Evolutionary conservation across 2,329 filamentous ascomycete species (phyloP), one percentile per base, ranked within the genome.

Genomic region (Trichoderma hamatum): DNA sequence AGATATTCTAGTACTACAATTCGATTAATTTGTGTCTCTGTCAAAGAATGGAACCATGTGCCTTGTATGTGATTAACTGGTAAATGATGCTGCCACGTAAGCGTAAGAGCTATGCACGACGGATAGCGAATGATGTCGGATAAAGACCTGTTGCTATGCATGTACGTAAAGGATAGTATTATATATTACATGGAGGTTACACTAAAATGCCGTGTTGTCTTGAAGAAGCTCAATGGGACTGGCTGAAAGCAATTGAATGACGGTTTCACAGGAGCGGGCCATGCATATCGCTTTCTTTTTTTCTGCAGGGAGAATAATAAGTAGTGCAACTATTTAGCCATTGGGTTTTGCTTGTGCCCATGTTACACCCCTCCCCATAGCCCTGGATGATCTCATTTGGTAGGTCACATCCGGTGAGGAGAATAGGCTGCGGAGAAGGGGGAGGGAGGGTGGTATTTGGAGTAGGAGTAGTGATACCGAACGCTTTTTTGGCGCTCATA

Each of bases 1-100:
- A 66, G 63, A 66, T 66, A 66, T 26, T 58, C 63, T 49, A 66
- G 63, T 66, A 66, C 52, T 66, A 66, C 63, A 66, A 66, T 43
- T 56, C 39, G 52, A 58, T 49, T 58, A 66, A 58, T 66, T 26
- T 43, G 52, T 39, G 49, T 55, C 63, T 66, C 63, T 66, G 63
- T 66, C 63, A 58, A 56, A 58, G 6, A 28, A 65, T 5, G 7
- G 24, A 46, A 34, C 21, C 39, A 9, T 3, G 39, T 16, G 59
- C 19, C 21, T 49, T 32, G 59, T 28, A 14, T 16, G 62, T 43
- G 51, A 36, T 55, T 24, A 56, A n/a, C 34, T 34, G 21, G 49
- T n/a, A 10, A 21, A 24, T 24, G 46, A 49, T 51, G 61, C 24
- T 26, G 56, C 56, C 56, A 59, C 55, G 55, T 39, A 30, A n/a